Evolutionary conservation across 306 rosid genomes (phyloP).

Genomic region (Dryas drummondii): DNA sequence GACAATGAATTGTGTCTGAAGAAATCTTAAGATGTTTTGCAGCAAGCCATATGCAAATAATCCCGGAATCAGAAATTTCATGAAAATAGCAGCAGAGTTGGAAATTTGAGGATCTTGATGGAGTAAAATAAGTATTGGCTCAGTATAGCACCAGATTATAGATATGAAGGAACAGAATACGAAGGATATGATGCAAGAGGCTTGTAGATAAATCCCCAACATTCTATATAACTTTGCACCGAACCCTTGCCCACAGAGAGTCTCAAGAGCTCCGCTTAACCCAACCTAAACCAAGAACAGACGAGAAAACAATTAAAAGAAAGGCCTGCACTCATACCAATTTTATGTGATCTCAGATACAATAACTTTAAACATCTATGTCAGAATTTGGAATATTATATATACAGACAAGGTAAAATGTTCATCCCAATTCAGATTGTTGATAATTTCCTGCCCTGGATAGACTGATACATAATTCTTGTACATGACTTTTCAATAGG

Average conservation of each 20-base stretch:
- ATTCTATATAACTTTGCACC: slow-evolving; percentile 57
- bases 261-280: slow-evolving; percentile 84
- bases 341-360: background rate
- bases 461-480: no score
- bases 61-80: slow-evolving; percentile 60
- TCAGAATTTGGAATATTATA: no score
- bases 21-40: slow-evolving; percentile 65
- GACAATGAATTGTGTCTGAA: slow-evolving; percentile 42
- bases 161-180: slow-evolving; percentile 48
- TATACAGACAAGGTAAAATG: no score
- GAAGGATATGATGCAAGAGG: slow-evolving; percentile 56
- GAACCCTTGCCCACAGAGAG: slow-evolving; percentile 84
- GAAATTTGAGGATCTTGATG: slow-evolving; percentile 48
- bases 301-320: background rate
- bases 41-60: slow-evolving; percentile 59
- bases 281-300: slow-evolving; percentile 46
- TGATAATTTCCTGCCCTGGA: no score
- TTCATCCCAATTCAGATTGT: no score
- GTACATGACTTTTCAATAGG: no score
- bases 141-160: slow-evolving; percentile 55
- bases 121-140: slow-evolving; percentile 26
- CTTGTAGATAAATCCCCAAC: slow-evolving; percentile 70
- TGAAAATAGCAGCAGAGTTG: slow-evolving; percentile 46
- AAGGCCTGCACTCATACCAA: background rate
- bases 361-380: no score